Base-by-base conservation (phyloP, 345 rosid species). In the Brassica nigra region DNA sequence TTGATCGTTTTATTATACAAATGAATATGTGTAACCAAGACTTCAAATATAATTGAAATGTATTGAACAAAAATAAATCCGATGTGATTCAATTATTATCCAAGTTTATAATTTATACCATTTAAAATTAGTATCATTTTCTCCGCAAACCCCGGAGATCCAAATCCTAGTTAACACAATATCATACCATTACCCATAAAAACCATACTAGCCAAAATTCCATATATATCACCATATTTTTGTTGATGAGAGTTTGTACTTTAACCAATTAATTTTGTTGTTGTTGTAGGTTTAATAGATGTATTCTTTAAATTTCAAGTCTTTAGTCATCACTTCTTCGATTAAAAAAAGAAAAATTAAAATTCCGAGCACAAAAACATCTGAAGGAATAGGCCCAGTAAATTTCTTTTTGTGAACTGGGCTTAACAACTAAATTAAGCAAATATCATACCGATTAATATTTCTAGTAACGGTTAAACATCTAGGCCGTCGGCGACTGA, bases 391-490 rank as follows among this genome's bases (percentile, higher is more conserved):
- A 14, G 57, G 18, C 57, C 57, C 57, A 14, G 2, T 49, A 49
- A 47, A 42, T 10, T 14, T 49, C 5, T 14, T n/a, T 12, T 49
- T 14, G 16, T 59, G 65, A 34, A 62, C 3, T 74, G 82, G 78
- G 78, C 82, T 74, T 27, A 67, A 61, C 1, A 73, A 59, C 15
- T n/a, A 73, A 67, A 44, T 6, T 2, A 14, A 30, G 30, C 37
- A 52, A 55, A 65, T 27, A 23, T 23, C 27, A 15, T 29, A 23
- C 27, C 27, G 28, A 44, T 34, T 8, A 23, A n/a, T 52, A 23
- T 59, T n/a, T 59, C 7, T 27, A 3, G 64, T 59, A 4, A 10
- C 23, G 34, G 73, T 52, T 52, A 31, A 9, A 18, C 23, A n/a
- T 47, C 2, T 42, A 12, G 8, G 57, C 57, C 20, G 57, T 5